These are phyloP conservation scores for Diaporthe ilicicola DNA, from an alignment of 2,329 filamentous ascomycete species.

Conservation along the genomic window DNA sequence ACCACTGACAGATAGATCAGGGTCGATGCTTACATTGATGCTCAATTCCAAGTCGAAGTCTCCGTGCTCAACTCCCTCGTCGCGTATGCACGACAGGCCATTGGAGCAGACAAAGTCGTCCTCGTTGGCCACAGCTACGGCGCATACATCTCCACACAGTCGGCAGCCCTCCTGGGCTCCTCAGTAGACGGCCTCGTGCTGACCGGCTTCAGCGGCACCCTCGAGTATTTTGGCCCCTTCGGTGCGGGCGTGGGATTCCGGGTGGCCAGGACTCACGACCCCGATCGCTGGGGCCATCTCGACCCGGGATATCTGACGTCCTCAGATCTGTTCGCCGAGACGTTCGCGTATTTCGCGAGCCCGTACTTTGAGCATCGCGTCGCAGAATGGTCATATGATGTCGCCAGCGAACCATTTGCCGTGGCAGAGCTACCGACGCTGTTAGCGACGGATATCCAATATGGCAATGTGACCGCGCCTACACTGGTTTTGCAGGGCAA, in stretches of 20 bases:
- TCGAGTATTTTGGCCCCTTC: conserved; percentile 41
- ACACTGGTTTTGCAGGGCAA: conserved; percentile 41
- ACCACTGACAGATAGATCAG: conserved; percentile 26
- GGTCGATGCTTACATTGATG: conserved; percentile 38
- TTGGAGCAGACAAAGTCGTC: conserved; percentile 38
- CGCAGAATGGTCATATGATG: conserved; percentile 40
- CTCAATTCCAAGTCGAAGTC: conserved; percentile 44
- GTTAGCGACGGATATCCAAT: conserved; percentile 37
- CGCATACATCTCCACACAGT: conserved; percentile 40
- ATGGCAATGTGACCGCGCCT: conserved; percentile 36
- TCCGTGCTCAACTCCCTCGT: conserved; percentile 41
- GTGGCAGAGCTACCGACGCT: conserved; percentile 42
- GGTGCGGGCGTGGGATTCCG: conserved; percentile 41
- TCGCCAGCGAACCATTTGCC: conserved; percentile 42
- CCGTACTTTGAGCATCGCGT: conserved; percentile 40
- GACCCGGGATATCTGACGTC: conserved; percentile 39
- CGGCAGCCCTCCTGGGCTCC: conserved; percentile 33
- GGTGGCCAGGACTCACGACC: conserved; percentile 37
- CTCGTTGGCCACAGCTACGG: conserved; percentile 44
- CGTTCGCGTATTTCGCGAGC: conserved; percentile 40
- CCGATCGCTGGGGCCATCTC: conserved; percentile 40
- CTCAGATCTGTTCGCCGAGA: conserved; percentile 40
- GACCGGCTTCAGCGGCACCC: conserved; percentile 40
- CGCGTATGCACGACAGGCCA: conserved; percentile 36
- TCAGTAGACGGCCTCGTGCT: conserved; percentile 35